These are phyloP conservation scores for Vitis amurensis DNA, from an alignment of 164 flowering plant species.

Conservation along the genomic window DNA sequence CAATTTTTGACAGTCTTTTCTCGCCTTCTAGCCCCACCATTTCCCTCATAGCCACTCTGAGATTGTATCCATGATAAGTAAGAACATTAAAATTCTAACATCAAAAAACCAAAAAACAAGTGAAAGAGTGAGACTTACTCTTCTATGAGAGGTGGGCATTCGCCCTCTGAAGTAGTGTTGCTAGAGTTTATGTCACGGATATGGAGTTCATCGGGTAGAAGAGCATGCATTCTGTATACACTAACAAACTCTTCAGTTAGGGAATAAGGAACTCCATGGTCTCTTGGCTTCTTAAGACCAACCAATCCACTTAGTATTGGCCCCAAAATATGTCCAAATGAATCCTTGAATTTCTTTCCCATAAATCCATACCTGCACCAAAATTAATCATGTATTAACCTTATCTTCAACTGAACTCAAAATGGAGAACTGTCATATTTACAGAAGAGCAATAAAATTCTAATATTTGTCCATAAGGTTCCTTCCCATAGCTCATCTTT, in stretches of 20 bases:
- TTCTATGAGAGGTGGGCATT: conserved; percentile 25
- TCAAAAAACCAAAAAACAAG: neutral
- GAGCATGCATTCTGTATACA: conserved; percentile 72
- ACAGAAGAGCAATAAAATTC: neutral
- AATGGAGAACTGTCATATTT: no score
- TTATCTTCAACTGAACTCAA: no score
- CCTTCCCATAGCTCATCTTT: neutral
- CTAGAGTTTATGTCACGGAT: conserved; percentile 30
- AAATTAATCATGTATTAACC: neutral
- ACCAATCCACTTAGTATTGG: conserved; percentile 43
- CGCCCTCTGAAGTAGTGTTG: conserved; percentile 8
- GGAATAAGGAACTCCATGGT: conserved; percentile 68
- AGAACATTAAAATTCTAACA: no score
- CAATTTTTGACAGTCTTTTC: conserved; percentile 34
- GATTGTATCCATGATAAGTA: neutral
- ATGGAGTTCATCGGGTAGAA: conserved; percentile 54
- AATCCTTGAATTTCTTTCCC: conserved; percentile 51
- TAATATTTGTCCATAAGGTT: neutral
- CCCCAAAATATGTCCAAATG: conserved; percentile 34
- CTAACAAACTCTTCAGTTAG: conserved; percentile 64
- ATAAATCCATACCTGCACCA: conserved; percentile 51
- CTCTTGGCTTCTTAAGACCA: conserved; percentile 37
- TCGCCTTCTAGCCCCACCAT: conserved; percentile 45
- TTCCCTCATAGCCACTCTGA: conserved; percentile 37
- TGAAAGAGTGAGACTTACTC: conserved; percentile 19